Evolutionary conservation across 108 stramenopile genomes (phyloP).

Genomic region (Skeletonema menzelii): DNA sequence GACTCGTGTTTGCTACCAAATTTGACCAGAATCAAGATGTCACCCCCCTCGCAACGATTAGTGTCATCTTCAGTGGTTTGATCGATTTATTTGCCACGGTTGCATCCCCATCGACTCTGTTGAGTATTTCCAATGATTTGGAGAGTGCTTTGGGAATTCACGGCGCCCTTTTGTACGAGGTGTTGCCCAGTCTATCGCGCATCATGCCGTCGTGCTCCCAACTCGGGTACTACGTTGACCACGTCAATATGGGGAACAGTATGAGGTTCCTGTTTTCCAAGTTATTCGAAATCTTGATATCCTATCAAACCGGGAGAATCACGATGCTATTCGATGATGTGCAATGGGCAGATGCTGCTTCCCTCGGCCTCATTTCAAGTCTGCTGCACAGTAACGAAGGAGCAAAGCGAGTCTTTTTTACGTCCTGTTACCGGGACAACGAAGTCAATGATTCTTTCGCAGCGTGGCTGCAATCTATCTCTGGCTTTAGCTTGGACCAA

Average conservation of each 20-base stretch:
- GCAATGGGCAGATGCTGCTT: conserved; percentile 26
- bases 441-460: not conserved
- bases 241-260: conserved; percentile 5
- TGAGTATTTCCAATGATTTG: not conserved
- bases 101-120: conserved; percentile 4
- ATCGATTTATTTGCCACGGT: conserved; percentile 11
- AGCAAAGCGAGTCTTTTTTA: conserved; percentile 5
- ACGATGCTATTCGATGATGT: conserved; percentile 19
- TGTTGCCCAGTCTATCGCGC: conserved; percentile 18
- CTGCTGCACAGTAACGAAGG: conserved; percentile 11
- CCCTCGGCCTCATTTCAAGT: conserved; percentile 10
- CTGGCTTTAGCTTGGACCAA: conserved; percentile 1
- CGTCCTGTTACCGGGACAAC: conserved; percentile 27
- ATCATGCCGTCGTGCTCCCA: conserved; percentile 12
- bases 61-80: conserved; percentile 10
- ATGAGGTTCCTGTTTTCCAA: conserved; percentile 15
- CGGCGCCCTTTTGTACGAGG: conserved; percentile 2
- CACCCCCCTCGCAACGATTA: conserved; percentile 16
- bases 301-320: conserved; percentile 4
- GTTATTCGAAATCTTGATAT: conserved; percentile 3
- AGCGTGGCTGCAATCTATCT: conserved; percentile 2
- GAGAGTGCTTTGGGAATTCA: conserved; percentile 10
- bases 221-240: not conserved
- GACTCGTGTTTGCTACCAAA: conserved; percentile 21
- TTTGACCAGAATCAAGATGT: conserved; percentile 25